phyloP scores from a whole-genome alignment of 768 basidiomycete species.

The Auricularia auricula-judae region DNA sequence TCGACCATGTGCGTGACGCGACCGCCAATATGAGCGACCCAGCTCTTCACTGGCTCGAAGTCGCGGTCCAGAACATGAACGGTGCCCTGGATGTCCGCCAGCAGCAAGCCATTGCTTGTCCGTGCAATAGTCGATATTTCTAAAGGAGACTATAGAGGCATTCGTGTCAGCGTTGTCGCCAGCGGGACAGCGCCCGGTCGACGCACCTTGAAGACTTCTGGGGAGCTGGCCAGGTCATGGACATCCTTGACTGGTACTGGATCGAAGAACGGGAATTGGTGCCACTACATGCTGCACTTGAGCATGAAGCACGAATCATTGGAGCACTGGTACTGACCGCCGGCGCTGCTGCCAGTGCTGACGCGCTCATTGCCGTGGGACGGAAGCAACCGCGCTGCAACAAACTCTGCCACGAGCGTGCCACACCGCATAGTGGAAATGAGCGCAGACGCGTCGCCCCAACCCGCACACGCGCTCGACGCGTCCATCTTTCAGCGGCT shows the following conservation, averaged over 20 bases:
- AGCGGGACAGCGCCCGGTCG: neutral
- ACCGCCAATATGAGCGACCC: conserved; percentile 72
- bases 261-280: conserved; percentile 88
- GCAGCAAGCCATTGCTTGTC: conserved; percentile 55
- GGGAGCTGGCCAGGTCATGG: conserved; percentile 62
- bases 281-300: conserved; percentile 42
- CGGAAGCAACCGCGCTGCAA: neutral
- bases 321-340: conserved; percentile 3
- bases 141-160: conserved; percentile 34
- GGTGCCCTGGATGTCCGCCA: conserved; percentile 80
- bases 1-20: conserved; percentile 84
- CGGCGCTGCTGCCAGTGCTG: conserved; percentile 4
- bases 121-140: conserved; percentile 65
- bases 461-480: neutral
- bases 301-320: neutral
- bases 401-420: neutral
- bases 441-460: neutral
- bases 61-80: conserved; percentile 65
- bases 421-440: neutral
- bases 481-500: conserved; percentile 57
- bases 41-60: conserved; percentile 60
- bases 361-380: conserved; percentile 4
- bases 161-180: neutral
- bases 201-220: conserved; percentile 67
- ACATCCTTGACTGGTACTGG: conserved; percentile 63